A percentile compares a stretch with the other conserved stretches of the same genome.
Conservation (phyloP, 139 green algal genomes). For the Marvania coccoides region DNA sequence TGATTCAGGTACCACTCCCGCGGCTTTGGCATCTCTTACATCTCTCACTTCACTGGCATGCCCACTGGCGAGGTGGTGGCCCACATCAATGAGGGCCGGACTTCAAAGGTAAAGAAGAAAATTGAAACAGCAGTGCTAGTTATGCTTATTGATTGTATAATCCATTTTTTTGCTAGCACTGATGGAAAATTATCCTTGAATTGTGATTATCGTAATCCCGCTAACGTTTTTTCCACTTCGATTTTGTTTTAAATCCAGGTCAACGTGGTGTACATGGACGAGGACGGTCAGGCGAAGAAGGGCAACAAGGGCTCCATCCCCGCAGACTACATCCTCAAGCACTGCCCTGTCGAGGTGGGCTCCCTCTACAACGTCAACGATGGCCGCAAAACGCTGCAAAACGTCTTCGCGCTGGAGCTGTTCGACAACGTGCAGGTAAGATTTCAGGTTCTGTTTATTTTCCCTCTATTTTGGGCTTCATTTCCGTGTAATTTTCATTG, state of each 20-base stretch:
- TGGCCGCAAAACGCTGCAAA: constrained; percentile 56
- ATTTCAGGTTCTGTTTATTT: too few relatives aligned
- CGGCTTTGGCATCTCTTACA: constrained; percentile 50
- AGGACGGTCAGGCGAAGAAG: constrained; percentile 41
- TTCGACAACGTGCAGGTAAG: constrained; percentile 81
- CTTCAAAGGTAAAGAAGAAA: constrained; percentile 15
- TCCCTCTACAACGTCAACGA: constrained; percentile 70
- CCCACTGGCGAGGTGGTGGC: constrained; percentile 56
- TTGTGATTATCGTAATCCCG: not conserved
- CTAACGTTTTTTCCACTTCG: not conserved
- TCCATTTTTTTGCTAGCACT: too few relatives aligned
- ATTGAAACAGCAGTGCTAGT: not conserved
- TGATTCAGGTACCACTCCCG: constrained; percentile 55
- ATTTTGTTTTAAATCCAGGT: too few relatives aligned
- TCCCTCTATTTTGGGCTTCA: too few relatives aligned
- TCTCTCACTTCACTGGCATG: constrained; percentile 69
- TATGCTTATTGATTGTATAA: too few relatives aligned
- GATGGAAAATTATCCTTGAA: too few relatives aligned
- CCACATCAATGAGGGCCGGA: constrained; percentile 54
- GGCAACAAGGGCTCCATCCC: constrained; percentile 21
- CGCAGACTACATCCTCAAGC: constrained; percentile 42
- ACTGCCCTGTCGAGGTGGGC: constrained; percentile 49
- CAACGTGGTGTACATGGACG: constrained; percentile 51
- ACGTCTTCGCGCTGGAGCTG: constrained; percentile 66
- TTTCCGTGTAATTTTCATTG: too few relatives aligned